Evolutionary conservation across 2,329 filamentous ascomycete genomes (phyloP).

Genomic region (Xylaria sp.): DNA sequence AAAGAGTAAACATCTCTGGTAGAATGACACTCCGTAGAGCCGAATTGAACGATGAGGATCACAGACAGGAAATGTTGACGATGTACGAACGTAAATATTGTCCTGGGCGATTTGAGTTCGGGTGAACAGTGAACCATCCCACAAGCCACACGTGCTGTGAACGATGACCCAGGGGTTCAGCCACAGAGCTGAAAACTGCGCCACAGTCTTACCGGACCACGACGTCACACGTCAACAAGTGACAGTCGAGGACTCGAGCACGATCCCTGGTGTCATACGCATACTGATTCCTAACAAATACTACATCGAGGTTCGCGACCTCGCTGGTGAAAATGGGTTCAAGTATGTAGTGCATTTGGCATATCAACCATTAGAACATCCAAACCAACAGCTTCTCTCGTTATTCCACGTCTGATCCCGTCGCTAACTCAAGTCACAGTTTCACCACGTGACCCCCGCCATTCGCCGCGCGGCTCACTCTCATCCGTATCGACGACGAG

Average conservation of each 20-base stretch:
- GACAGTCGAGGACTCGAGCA: neutral
- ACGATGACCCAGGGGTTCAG: neutral
- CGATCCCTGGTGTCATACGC: neutral
- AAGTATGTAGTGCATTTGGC: neutral
- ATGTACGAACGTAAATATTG: too few species aligned
- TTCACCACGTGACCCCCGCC: conserved; percentile 42
- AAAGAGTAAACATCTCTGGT: too few species aligned
- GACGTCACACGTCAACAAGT: neutral
- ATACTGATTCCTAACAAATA: conserved; percentile 1
- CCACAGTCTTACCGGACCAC: conserved; percentile 3
- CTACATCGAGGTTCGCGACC: neutral
- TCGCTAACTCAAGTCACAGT: conserved; percentile 16
- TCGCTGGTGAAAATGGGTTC: conserved; percentile 13
- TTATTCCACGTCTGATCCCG: neutral
- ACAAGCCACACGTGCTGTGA: too few species aligned
- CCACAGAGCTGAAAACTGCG: conserved; percentile 3
- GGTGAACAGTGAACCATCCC: too few species aligned
- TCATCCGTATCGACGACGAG: conserved; percentile 82
- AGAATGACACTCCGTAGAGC: too few species aligned
- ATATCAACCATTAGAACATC: neutral
- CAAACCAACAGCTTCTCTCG: neutral
- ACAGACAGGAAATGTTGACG: too few species aligned
- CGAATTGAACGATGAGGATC: too few species aligned
- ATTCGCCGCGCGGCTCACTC: conserved; percentile 57
- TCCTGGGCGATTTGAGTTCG: too few species aligned